Evolutionary conservation across 768 basidiomycete genomes (phyloP).

Genomic region (Rhizopogon salebrosus): DNA sequence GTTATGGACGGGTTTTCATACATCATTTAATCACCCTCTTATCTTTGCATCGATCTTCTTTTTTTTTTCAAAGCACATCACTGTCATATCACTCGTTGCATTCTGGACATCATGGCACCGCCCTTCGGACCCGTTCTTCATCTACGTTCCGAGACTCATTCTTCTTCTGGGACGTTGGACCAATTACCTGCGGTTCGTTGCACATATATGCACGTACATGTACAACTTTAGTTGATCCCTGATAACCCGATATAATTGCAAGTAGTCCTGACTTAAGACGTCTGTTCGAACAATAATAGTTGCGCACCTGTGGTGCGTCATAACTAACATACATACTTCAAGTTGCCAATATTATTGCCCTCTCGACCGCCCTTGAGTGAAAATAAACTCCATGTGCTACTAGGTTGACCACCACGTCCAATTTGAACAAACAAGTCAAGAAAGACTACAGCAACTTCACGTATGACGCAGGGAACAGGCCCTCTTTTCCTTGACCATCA

Average conservation of each 20-base stretch:
- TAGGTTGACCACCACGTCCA: neutral
- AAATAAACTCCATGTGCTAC: too few species aligned
- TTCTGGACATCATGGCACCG: conserved; percentile 16
- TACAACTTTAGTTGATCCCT: too few species aligned
- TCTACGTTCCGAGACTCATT: neutral
- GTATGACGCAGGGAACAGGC: conserved; percentile 66
- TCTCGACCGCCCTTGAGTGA: too few species aligned
- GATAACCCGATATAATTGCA: neutral
- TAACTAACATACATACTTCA: too few species aligned
- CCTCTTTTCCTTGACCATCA: conserved; percentile 51
- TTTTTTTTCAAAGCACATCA: conserved; percentile 21
- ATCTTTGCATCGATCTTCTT: conserved; percentile 12
- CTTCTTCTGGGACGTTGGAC: neutral
- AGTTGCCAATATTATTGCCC: too few species aligned
- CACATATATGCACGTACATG: neutral
- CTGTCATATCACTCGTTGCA: conserved; percentile 16
- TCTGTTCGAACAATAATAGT: neutral
- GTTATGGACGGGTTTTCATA: conserved; percentile 15
- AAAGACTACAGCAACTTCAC: conserved; percentile 47
- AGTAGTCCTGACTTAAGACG: too few species aligned
- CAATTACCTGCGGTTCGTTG: too few species aligned
- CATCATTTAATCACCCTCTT: conserved; percentile 18
- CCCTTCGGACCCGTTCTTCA: neutral
- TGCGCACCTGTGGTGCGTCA: too few species aligned
- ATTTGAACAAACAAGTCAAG: neutral